phyloP scores from a whole-genome alignment of 495 filamentous ascomycete genomes.

The Podospora pseudocomata region DNA sequence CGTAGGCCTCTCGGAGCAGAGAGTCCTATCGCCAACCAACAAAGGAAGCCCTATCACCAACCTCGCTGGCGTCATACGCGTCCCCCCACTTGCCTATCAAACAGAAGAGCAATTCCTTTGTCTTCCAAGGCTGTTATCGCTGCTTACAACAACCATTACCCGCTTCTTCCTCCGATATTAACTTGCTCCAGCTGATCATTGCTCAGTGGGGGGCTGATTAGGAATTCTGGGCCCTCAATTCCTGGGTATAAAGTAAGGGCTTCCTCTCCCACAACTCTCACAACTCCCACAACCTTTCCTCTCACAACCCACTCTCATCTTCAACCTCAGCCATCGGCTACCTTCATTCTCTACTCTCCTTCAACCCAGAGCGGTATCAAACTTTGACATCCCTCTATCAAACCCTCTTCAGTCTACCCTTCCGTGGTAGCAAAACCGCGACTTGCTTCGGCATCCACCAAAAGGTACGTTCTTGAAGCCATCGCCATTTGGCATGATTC shows the following conservation, averaged over 20 bases:
- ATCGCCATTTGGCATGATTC: slow-evolving; percentile 20
- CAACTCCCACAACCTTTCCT: slow-evolving; percentile 2
- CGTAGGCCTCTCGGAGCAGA: neutral
- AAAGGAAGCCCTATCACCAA: neutral
- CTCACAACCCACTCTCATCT: neutral
- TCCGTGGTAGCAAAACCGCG: neutral
- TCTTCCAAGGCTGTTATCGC: neutral
- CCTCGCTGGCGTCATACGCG: neutral
- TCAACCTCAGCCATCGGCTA: neutral
- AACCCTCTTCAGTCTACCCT: neutral
- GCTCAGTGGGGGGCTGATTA: neutral
- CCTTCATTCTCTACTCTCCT: neutral
- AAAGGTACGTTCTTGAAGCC: neutral
- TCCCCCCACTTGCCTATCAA: neutral
- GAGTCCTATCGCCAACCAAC: neutral
- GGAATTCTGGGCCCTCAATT: neutral
- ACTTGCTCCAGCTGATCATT: neutral
- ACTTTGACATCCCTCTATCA: neutral
- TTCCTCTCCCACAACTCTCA: neutral
- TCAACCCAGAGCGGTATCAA: neutral
- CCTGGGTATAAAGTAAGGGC: neutral
- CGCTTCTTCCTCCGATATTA: neutral
- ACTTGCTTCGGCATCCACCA: neutral
- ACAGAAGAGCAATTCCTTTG: neutral
- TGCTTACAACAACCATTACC: neutral